phyloP scores from a whole-genome alignment of 2,329 filamentous ascomycete species.

The Blastomyces gilchristii region DNA sequence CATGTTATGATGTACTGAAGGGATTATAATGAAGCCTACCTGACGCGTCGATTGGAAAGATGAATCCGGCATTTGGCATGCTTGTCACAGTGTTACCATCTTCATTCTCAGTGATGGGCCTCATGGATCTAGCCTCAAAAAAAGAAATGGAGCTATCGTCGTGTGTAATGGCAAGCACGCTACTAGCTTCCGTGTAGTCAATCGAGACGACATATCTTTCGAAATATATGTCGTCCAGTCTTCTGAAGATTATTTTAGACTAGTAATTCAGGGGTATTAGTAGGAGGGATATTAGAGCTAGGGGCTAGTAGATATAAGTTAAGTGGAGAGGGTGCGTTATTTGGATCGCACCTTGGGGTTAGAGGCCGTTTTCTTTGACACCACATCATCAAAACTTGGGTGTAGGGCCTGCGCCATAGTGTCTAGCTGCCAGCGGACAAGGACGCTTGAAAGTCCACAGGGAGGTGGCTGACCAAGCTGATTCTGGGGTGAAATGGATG shows the following conservation, averaged over 20 bases:
- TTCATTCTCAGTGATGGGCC: slow-evolving; percentile 53
- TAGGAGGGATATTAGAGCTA: slow-evolving; percentile 9
- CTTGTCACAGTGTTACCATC: slow-evolving; percentile 57
- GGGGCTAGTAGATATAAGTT: not conserved
- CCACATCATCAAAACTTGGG: slow-evolving; percentile 66
- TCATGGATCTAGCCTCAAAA: slow-evolving; percentile 64
- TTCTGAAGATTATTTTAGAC: slow-evolving; percentile 47
- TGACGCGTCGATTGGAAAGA: slow-evolving; percentile 54
- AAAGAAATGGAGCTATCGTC: slow-evolving; percentile 76
- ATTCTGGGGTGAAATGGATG: slow-evolving; percentile 49
- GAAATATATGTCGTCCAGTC: slow-evolving; percentile 56
- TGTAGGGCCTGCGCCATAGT: slow-evolving; percentile 59
- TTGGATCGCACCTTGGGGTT: slow-evolving; percentile 26
- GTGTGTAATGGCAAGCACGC: slow-evolving; percentile 60
- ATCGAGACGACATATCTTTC: slow-evolving; percentile 63
- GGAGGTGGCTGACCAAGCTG: slow-evolving; percentile 44
- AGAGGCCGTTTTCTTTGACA: slow-evolving; percentile 51
- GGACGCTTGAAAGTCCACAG: slow-evolving; percentile 56
- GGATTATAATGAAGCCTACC: slow-evolving; percentile 34
- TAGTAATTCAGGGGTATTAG: slow-evolving; percentile 18
- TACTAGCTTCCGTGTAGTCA: slow-evolving; percentile 59
- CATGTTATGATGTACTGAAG: not conserved
- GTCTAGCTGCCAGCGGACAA: slow-evolving; percentile 72
- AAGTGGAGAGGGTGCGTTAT: slow-evolving; percentile 14
- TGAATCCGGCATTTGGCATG: slow-evolving; percentile 67